A percentile compares a stretch with the other conserved stretches of the same genome.
These are phyloP conservation scores for Penicillium sp. DNA, from an alignment of 2,329 filamentous ascomycete species.

Conservation along the genomic window DNA sequence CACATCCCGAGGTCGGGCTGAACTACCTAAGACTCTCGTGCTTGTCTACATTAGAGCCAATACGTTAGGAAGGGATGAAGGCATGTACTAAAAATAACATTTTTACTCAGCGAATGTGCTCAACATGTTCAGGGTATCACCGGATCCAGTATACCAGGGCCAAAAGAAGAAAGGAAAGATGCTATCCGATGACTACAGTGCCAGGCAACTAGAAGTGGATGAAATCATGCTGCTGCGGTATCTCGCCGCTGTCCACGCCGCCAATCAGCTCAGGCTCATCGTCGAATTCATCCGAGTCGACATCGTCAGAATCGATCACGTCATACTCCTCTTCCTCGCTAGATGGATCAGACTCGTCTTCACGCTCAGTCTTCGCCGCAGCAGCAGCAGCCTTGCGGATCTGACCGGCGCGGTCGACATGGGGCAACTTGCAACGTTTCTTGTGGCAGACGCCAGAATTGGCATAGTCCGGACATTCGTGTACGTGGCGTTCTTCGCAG, in stretches of 20 bases:
- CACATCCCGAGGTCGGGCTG: background rate
- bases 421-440: slow-evolving; percentile 75
- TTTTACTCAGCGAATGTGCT: slow-evolving; percentile 1
- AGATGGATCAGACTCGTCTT: slow-evolving; percentile 63
- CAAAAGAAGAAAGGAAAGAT: background rate
- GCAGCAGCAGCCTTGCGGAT: slow-evolving; percentile 52
- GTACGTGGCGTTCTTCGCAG: slow-evolving; percentile 78
- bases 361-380: slow-evolving; percentile 45
- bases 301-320: slow-evolving; percentile 64
- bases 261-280: slow-evolving; percentile 39
- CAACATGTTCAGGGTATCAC: slow-evolving; percentile 11
- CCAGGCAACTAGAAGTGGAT: slow-evolving; percentile 40
- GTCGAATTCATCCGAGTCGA: slow-evolving; percentile 58
- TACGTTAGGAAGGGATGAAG: background rate
- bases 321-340: slow-evolving; percentile 68
- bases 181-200: slow-evolving; percentile 9
- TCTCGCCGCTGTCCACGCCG: slow-evolving; percentile 42
- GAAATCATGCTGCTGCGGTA: slow-evolving; percentile 52
- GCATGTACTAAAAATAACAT: slow-evolving; percentile 1
- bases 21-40: background rate
- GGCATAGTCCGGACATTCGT: slow-evolving; percentile 92
- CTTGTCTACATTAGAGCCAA: background rate
- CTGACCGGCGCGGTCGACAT: slow-evolving; percentile 82
- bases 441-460: slow-evolving; percentile 79
- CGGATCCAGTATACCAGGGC: background rate